Conservation (phyloP, 2,329 filamentous ascomycete species). For the Fusarium circinatum region DNA sequence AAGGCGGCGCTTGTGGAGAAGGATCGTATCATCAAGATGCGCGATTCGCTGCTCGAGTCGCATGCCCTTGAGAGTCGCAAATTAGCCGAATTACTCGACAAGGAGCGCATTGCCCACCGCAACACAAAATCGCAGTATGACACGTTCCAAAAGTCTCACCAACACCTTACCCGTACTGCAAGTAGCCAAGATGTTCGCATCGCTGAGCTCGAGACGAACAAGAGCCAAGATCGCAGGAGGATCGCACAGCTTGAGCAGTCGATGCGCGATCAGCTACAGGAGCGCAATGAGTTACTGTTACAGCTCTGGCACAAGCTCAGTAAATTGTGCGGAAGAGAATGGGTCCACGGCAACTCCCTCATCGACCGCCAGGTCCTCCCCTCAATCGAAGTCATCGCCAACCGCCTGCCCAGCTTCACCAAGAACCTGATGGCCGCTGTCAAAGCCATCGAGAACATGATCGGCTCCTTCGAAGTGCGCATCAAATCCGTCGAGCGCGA, state of each 20-base stretch:
- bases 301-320: constrained; percentile 92
- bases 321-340: constrained; percentile 87
- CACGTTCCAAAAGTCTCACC: constrained; percentile 85
- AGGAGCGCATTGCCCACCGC: constrained; percentile 85
- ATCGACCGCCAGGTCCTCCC: constrained; percentile 87
- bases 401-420: constrained; percentile 86
- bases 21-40: constrained; percentile 87
- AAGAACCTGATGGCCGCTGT: constrained; percentile 89
- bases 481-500: constrained; percentile 90
- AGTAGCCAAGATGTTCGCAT: constrained; percentile 87
- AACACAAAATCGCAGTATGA: constrained; percentile 91
- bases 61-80: constrained; percentile 88
- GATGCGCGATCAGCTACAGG: constrained; percentile 86
- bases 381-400: constrained; percentile 85
- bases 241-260: constrained; percentile 80
- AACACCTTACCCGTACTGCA: constrained; percentile 86
- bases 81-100: constrained; percentile 87
- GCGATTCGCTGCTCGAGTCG: constrained; percentile 87
- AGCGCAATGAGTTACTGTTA: constrained; percentile 89
- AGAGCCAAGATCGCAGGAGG: constrained; percentile 80
- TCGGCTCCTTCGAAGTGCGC: constrained; percentile 80
- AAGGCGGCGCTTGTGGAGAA: constrained; percentile 87
- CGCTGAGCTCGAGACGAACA: constrained; percentile 83
- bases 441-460: constrained; percentile 84
- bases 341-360: constrained; percentile 88